Conservation (phyloP, 345 rosid genomes). For the Eucalyptus viminalis region DNA sequence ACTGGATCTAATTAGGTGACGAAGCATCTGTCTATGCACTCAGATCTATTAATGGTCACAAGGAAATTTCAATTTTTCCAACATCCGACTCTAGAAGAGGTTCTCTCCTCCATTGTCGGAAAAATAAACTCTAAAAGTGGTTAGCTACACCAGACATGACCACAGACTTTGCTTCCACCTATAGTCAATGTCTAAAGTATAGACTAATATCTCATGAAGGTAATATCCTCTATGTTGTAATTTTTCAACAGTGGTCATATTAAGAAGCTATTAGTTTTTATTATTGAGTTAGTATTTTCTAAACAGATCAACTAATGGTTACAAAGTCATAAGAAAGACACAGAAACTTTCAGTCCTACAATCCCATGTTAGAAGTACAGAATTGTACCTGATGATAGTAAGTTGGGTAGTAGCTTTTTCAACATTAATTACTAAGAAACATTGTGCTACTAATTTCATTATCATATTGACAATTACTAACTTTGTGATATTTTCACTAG, state of each 20-base stretch:
- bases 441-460: neutral
- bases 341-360: neutral
- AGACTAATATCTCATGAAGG: too few relatives aligned
- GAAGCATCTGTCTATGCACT: neutral
- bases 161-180: too few relatives aligned
- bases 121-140: too few relatives aligned
- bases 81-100: neutral
- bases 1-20: neutral
- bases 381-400: neutral
- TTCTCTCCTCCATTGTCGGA: neutral
- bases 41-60: neutral
- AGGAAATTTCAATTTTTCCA: neutral
- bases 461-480: neutral
- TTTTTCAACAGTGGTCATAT: neutral
- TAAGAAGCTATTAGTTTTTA: neutral
- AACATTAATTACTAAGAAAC: neutral
- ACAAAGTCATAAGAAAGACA: neutral
- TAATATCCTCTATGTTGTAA: neutral
- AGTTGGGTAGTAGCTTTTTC: neutral
- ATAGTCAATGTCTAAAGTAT: too few relatives aligned
- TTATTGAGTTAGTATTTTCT: neutral
- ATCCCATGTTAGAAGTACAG: neutral
- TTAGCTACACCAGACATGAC: too few relatives aligned
- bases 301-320: neutral
- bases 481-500: neutral